Evolutionary conservation across 768 basidiomycete genomes (phyloP).

Genomic region (Kwoniella europaea): DNA sequence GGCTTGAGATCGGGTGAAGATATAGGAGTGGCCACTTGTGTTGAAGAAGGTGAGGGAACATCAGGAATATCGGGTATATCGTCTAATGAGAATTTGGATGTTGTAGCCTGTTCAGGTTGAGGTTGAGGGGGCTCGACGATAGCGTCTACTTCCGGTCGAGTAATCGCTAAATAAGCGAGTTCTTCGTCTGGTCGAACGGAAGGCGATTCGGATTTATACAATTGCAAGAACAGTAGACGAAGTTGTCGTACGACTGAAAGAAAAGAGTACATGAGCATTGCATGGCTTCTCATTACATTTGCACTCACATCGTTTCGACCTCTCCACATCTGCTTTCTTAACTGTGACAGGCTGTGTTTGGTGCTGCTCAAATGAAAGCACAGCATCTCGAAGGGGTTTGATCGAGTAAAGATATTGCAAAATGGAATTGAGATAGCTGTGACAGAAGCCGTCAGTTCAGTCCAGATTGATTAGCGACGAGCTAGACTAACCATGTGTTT

Average conservation of each 20-base stretch:
- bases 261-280: slow-evolving; percentile 1
- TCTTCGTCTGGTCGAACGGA: slow-evolving; percentile 54
- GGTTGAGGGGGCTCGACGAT: slow-evolving; percentile 35
- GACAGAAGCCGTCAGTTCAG: not conserved
- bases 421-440: slow-evolving; percentile 56
- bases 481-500: slow-evolving; percentile 52
- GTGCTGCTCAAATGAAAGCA: slow-evolving; percentile 45
- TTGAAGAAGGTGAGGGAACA: slow-evolving; percentile 40
- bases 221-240: slow-evolving; percentile 45
- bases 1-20: slow-evolving; percentile 13
- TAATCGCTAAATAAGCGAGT: slow-evolving; percentile 57
- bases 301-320: slow-evolving; percentile 52
- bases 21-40: slow-evolving; percentile 32
- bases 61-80: slow-evolving; percentile 39
- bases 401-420: slow-evolving; percentile 56
- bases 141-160: slow-evolving; percentile 49
- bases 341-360: not conserved
- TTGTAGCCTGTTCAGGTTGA: not conserved
- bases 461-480: not conserved
- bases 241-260: slow-evolving; percentile 47
- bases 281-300: not conserved
- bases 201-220: slow-evolving; percentile 43
- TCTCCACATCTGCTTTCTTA: slow-evolving; percentile 41
- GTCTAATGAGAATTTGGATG: slow-evolving; percentile 24
- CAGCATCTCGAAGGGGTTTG: slow-evolving; percentile 50